Conservation (phyloP, 768 basidiomycete species). For the Austroboletus eburneus region DNA sequence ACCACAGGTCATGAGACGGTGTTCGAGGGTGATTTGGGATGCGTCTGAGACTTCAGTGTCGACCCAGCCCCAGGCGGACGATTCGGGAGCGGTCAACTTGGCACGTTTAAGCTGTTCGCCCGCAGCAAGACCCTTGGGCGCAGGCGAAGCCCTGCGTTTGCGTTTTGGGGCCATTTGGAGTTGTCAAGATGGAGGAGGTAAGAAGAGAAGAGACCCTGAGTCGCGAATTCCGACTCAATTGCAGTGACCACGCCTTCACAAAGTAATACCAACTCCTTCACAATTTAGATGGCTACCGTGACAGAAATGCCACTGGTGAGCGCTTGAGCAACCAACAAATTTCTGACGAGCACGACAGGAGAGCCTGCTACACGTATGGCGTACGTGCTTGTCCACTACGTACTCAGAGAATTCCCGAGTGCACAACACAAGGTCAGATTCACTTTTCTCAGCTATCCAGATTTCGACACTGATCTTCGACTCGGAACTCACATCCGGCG, state of each 20-base stretch:
- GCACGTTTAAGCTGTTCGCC: constrained; percentile 62
- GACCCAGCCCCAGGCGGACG: constrained; percentile 79
- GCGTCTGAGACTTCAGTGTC: constrained; percentile 54
- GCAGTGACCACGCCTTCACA: constrained; percentile 1
- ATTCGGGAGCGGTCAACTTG: constrained; percentile 41
- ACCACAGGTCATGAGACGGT: constrained; percentile 65
- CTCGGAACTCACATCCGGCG: no score
- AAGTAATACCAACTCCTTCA: no score
- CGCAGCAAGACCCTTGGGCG: constrained; percentile 49
- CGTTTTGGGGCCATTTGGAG: constrained; percentile 66
- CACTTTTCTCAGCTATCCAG: no score
- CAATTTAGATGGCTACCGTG: no score
- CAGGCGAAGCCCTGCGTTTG: constrained; percentile 46
- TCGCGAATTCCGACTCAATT: constrained; percentile 23
- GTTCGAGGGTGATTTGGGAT: constrained; percentile 62
- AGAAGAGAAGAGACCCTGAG: constrained; percentile 16
- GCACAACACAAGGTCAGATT: no score
- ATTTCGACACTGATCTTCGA: no score
- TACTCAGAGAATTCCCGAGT: no score
- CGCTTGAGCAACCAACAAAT: no score
- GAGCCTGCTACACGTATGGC: no score
- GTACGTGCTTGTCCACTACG: no score
- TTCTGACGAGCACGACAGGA: no score
- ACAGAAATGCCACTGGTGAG: no score
- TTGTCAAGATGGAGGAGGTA: constrained; percentile 10